Base-by-base conservation (phyloP, 192 early-diverging fungal species). In the Mortierella antarctica region DNA sequence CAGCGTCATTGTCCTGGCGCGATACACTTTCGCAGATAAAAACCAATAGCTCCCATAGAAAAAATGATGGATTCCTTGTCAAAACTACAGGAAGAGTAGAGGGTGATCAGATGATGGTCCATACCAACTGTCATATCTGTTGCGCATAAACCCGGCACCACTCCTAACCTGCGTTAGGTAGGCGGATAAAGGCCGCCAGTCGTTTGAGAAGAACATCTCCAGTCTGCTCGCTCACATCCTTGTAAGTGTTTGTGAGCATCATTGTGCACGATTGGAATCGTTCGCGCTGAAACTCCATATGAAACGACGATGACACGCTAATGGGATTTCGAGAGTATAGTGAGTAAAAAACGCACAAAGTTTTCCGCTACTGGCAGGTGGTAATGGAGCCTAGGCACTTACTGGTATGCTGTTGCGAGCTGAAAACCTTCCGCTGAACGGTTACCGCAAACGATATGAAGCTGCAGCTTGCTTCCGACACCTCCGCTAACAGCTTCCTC, bases 251-350 rank as follows among this genome's bases (percentile, higher is more conserved):
- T 5, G 77, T 60, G 17, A 80, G 39, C 7, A 67, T 50, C 9
- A 68, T 18, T 3, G 77, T 80, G 15, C 57, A 80, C 14, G 70
- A 72, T 17, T 67, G 58, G 20, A 67, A 72, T 20, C 70, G 68
- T 12, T 80, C 77, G 8, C 77, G 63, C 51, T 80, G 77, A 46
- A 80, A 80, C 20, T 80, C 77, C 70, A 80, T 72, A 10, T 58
- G 70, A 15, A 80, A 80, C 14, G 77, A 65, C 3, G 70, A 80
- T 12, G 70, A 68, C 6, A 80, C 77, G 13, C 63, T 65, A 54
- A 58, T 39, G 14, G 54, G 21, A 21, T 10, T 21, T 56, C 9
- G 54, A 56, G 54, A 10, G 17, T 15, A 9, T 21, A 18, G 20
- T 10, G 9, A 9, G 17, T 18, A 56, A 21, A 15, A 20, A 12